These are phyloP conservation scores for Funneliformis caledonium DNA, from an alignment of 371 early-diverging fungal genomes.

Conservation along the genomic window DNA sequence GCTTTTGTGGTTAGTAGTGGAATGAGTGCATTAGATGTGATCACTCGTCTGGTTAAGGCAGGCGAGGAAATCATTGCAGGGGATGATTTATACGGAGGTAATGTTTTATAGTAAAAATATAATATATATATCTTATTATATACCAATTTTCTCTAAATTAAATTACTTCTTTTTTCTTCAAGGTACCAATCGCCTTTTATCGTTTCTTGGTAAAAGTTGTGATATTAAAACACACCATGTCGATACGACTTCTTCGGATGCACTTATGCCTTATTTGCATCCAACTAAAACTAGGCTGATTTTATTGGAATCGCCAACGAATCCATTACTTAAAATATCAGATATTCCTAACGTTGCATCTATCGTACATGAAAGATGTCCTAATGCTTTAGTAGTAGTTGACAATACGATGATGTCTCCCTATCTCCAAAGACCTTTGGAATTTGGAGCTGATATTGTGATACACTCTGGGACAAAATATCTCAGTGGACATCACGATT, in stretches of 20 bases:
- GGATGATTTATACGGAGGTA: slow-evolving; percentile 88
- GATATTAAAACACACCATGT: slow-evolving; percentile 82
- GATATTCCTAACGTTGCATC: slow-evolving; percentile 78
- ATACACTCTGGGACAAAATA: slow-evolving; percentile 92
- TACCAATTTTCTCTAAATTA: background rate
- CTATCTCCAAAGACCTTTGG: slow-evolving; percentile 83
- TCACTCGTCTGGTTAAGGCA: slow-evolving; percentile 75
- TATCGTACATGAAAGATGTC: slow-evolving; percentile 69
- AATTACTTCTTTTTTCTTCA: background rate
- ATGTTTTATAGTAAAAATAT: background rate
- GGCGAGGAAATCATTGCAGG: slow-evolving; percentile 89
- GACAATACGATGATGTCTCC: slow-evolving; percentile 97
- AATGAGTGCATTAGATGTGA: slow-evolving; percentile 90
- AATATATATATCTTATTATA: background rate
- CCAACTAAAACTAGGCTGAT: slow-evolving; percentile 79
- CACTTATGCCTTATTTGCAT: slow-evolving; percentile 65
- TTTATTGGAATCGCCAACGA: slow-evolving; percentile 89
- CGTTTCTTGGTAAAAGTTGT: slow-evolving; percentile 68
- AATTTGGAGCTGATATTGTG: slow-evolving; percentile 86
- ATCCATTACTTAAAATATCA: slow-evolving; percentile 84
- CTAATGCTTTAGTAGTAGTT: slow-evolving; percentile 83
- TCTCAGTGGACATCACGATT: slow-evolving; percentile 91
- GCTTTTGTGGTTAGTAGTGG: slow-evolving; percentile 83
- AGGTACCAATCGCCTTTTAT: slow-evolving; percentile 86
- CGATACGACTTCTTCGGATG: slow-evolving; percentile 73